Conservation (phyloP, 2,329 filamentous ascomycete species). For the Kalmusia sp. region DNA sequence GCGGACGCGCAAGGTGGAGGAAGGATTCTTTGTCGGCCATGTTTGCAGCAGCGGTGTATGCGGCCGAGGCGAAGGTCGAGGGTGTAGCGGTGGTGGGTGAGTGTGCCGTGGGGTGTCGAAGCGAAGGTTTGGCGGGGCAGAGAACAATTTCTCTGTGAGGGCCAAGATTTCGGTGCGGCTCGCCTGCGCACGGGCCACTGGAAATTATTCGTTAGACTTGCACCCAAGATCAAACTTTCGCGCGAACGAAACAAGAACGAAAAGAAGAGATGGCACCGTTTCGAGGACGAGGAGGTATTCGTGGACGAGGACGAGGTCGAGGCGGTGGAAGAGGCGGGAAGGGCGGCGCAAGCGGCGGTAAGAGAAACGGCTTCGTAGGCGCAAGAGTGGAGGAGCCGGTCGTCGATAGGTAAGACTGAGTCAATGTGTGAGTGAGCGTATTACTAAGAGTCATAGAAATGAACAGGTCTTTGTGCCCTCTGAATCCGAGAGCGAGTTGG, state of each 20-base stretch:
- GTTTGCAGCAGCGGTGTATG: constrained; percentile 52
- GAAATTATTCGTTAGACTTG: constrained; percentile 21
- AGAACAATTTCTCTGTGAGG: constrained; percentile 15
- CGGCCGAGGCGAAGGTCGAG: constrained; percentile 19
- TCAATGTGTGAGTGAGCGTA: constrained; percentile 4
- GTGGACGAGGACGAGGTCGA: constrained; percentile 29
- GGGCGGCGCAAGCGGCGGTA: constrained; percentile 35
- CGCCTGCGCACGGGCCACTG: constrained; percentile 38
- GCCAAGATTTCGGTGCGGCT: constrained; percentile 41
- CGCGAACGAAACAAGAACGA: too few relatives aligned
- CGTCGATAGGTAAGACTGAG: constrained; percentile 39
- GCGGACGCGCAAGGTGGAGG: constrained; percentile 90
- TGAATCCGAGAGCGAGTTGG: constrained; percentile 28
- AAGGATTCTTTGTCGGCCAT: constrained; percentile 89
- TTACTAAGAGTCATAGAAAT: constrained; percentile 25
- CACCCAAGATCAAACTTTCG: too few relatives aligned
- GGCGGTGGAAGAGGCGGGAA: constrained; percentile 40
- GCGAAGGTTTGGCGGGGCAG: constrained; percentile 16
- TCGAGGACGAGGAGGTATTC: constrained; percentile 34
- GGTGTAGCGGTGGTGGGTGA: constrained; percentile 20
- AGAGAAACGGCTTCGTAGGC: constrained; percentile 39
- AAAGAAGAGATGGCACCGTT: constrained; percentile 18
- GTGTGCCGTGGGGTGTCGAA: constrained; percentile 15
- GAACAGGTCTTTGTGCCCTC: constrained; percentile 25
- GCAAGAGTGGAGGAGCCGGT: constrained; percentile 36